Base-by-base conservation (phyloP, 805 yeast genomes). In the Kazachstania bromeliacearum region DNA sequence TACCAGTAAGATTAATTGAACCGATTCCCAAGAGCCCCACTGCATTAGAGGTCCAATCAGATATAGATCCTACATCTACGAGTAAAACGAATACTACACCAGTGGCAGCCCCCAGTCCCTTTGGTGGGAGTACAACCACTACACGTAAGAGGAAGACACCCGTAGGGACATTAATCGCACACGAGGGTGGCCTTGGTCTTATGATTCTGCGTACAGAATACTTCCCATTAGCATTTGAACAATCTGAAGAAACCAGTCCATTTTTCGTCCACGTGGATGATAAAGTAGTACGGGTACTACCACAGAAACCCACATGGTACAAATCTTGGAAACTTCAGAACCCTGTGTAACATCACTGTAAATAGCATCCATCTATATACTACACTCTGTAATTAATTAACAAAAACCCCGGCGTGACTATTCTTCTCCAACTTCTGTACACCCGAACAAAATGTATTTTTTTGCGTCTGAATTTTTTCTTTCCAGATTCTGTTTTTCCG, bases 121-220 rank as follows among this genome's bases (percentile, higher is more conserved):
- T 37, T 13, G 30, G 28, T 8, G 20, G 17, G 4, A 15, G 26
- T 23, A 8, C 16, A n/a, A 16, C 15, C n/a, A 18, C 20, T 16
- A 22, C 16, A 10, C 14, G 15, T 2, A 36, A 30, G 20, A 60
- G 61, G 37, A 58, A 60, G 23, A 63, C 70, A 9, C 68, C 77
- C 2, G 67, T 75, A 0, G 95, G 95, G 0, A 68, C 72, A 15
- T 48, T 88, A 7, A 50, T 87, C 2, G 62, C 77, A 2, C 54
- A 68, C 2, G 55, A 71, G 17, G 80, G 75, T 2, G 73, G 77
- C 41, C 52, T 71, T 17, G 95, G 95, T 0, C 67, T 85, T 9
- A 79, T 84, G 4, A 57, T 78, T 31, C 65, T 83, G 10, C 68
- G 68, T 43, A 62, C 58, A 39, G 79, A 64, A 51, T 68, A 60